Evolutionary conservation across 2,329 filamentous ascomycete species (phyloP), one percentile per base, ranked within the genome.

Genomic region (Microcyclospora pomicola): DNA sequence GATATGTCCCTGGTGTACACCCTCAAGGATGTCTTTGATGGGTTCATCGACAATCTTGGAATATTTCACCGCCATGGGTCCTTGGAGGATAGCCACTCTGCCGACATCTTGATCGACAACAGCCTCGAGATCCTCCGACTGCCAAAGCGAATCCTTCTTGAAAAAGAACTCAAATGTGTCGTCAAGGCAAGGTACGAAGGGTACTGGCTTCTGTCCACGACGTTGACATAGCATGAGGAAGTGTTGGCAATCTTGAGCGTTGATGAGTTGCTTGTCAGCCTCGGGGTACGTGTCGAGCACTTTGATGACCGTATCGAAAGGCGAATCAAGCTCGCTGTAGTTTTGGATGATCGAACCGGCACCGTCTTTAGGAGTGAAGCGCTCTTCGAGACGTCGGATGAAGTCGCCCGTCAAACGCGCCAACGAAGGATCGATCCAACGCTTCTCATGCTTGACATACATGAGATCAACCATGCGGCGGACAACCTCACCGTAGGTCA

Each of bases 91-190:
- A 67, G 87, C 95, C 33, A 87, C 94, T 57, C 92, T 77, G 46
- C 85, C 87, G 42, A 98, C 91, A 58, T 98, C 92, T 63, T 96
- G 91, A 50, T 73, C 88, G 43, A 95, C 87, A 41, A 98, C 87
- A 38, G 91, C 91, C 54, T 92, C 88, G 9, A 98, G 71, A 55
- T 98, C 91, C 64, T 98, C 91, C 1, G 91, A 96, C 65, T 98
- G 91, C 91, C 91, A 98, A 6, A 98, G 73, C 1, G 91, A 98
- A 61, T 98, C 91, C 69, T 98, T 98, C 77, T 98, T 98, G 80
- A 98, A 98, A 69, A 85, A 98, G 66, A 92, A 94, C 59, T 98
- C 91, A 49, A 98, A 98, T 59, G 88, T 94, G 46, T 93, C 86
- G 53, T 98, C 91, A 15, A 98, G 72, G n/a, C 82, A 72, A 5